These are phyloP conservation scores for Cladorrhinum sp. DNA, from an alignment of 2,329 filamentous ascomycete genomes.

Conservation along the genomic window DNA sequence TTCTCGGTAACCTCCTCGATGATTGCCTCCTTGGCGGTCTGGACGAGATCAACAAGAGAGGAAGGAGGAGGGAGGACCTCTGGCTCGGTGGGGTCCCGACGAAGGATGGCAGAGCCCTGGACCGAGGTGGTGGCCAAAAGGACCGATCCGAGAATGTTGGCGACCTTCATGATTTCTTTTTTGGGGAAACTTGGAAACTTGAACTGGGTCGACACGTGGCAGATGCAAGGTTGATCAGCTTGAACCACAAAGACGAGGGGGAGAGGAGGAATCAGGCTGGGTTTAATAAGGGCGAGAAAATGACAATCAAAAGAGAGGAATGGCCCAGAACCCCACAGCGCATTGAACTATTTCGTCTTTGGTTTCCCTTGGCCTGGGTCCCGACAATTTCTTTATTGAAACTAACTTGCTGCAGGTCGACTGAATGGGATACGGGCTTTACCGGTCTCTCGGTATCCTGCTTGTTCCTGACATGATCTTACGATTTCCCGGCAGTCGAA, in stretches of 20 bases:
- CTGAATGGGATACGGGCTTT: too few relatives aligned
- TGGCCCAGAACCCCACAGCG: neutral
- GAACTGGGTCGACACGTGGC: neutral
- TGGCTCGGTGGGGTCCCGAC: conserved; percentile 12
- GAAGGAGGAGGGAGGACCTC: conserved; percentile 15
- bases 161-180: conserved; percentile 15
- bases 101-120: conserved; percentile 13
- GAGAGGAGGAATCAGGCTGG: neutral
- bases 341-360: neutral
- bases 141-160: conserved; percentile 19
- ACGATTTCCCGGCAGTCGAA: neutral
- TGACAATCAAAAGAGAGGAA: neutral
- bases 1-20: conserved; percentile 20
- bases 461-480: too few relatives aligned
- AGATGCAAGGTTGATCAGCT: neutral
- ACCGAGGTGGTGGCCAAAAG: conserved; percentile 20
- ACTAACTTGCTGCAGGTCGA: neutral
- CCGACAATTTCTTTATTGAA: neutral
- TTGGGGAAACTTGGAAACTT: too few relatives aligned
- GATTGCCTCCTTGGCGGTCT: conserved; percentile 23
- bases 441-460: too few relatives aligned
- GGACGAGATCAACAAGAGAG: conserved; percentile 21
- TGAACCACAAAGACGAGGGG: neutral
- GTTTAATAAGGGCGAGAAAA: neutral
- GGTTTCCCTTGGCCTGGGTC: neutral